Conservation (phyloP, 306 rosid genomes). For the Vachellia pachyceras region DNA sequence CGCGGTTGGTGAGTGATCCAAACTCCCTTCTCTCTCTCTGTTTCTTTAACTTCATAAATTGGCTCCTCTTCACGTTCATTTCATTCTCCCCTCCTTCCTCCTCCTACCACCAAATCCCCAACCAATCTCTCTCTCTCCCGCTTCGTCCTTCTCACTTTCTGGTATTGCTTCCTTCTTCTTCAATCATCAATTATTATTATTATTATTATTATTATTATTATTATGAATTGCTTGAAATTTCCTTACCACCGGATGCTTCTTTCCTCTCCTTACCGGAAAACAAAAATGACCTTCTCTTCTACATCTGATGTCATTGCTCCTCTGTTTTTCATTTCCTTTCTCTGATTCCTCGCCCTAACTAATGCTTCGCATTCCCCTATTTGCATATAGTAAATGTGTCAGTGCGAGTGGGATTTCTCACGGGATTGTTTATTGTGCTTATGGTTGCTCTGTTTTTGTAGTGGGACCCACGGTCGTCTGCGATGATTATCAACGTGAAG, state of each 20-base stretch:
- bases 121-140: neutral
- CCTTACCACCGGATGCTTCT: no score
- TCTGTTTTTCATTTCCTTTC: no score
- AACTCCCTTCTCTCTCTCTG: no score
- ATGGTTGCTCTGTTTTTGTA: neutral
- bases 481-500: neutral
- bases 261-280: no score
- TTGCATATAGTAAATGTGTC: neutral
- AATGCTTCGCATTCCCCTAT: neutral
- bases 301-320: no score
- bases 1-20: slow-evolving; percentile 37
- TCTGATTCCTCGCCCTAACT: no score
- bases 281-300: no score
- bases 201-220: no score
- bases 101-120: slow-evolving; percentile 28
- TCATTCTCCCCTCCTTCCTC: neutral
- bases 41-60: slow-evolving; percentile 30
- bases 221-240: neutral
- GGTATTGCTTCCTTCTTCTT: slow-evolving; percentile 2
- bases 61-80: neutral
- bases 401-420: no score
- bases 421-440: no score
- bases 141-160: neutral
- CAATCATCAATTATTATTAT: no score
- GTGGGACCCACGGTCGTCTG: neutral